A percentile compares a stretch with the other conserved stretches of the same genome.
These are phyloP conservation scores for Diplocarpon mali DNA, from an alignment of 2,329 filamentous ascomycete species.

Conservation along the genomic window DNA sequence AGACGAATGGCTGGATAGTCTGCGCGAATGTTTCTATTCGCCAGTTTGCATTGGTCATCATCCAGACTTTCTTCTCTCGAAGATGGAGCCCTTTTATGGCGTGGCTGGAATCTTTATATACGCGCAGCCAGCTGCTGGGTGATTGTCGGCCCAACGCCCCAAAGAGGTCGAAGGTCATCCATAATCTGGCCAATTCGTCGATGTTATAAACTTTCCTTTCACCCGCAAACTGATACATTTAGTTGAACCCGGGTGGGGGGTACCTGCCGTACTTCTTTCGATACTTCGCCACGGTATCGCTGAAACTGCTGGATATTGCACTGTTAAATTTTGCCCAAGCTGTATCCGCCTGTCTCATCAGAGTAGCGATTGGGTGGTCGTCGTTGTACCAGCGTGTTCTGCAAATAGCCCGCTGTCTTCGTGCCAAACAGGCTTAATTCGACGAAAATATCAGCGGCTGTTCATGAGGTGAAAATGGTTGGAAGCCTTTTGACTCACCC, in stretches of 20 bases:
- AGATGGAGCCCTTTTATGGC: slow-evolving; percentile 24
- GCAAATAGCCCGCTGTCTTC: slow-evolving; percentile 19
- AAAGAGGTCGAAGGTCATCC: slow-evolving; percentile 50
- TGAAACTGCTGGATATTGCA: slow-evolving; percentile 35
- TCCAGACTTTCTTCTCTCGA: slow-evolving; percentile 26
- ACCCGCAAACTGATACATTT: slow-evolving; percentile 45
- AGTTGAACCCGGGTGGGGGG: slow-evolving; percentile 52
- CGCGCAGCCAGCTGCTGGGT: slow-evolving; percentile 33
- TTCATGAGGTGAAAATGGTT: too few species aligned
- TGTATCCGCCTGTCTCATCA: slow-evolving; percentile 27
- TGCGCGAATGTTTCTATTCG: slow-evolving; percentile 31
- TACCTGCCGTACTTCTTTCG: slow-evolving; percentile 45
- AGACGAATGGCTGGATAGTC: slow-evolving; percentile 33
- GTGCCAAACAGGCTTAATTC: slow-evolving; percentile 13
- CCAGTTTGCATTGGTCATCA: slow-evolving; percentile 29
- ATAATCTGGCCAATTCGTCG: slow-evolving; percentile 54
- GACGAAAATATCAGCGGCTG: neutral
- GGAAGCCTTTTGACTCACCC: too few species aligned
- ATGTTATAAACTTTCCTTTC: slow-evolving; percentile 43
- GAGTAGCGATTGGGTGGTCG: slow-evolving; percentile 23
- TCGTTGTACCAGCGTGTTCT: slow-evolving; percentile 20
- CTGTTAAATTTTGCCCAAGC: slow-evolving; percentile 24
- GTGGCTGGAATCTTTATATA: slow-evolving; percentile 22
- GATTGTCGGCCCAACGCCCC: slow-evolving; percentile 32
- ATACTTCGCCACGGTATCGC: slow-evolving; percentile 43